Conservation (phyloP, 73 alveolate species). For the Blepharisma stoltei region DNA sequence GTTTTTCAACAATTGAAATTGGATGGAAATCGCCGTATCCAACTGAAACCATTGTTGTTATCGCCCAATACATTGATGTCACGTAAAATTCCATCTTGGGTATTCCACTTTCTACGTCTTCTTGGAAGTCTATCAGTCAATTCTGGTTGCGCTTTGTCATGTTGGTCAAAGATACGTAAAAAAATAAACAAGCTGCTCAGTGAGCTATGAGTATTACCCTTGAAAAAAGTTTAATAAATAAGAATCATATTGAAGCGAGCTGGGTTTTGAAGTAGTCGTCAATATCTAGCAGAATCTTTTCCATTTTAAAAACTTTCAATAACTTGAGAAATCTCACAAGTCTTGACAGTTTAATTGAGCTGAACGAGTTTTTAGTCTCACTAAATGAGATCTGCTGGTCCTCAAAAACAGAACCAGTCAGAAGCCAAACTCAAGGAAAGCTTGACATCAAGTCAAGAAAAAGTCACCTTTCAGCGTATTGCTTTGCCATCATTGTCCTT, state of each 20-base stretch:
- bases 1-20: conserved; percentile 55
- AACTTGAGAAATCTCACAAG: too few species aligned
- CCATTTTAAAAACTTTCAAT: too few species aligned
- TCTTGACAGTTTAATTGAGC: too few species aligned
- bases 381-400: not conserved
- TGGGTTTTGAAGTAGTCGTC: too few species aligned
- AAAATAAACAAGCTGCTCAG: too few species aligned
- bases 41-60: conserved; percentile 78
- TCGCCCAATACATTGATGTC: conserved; percentile 68
- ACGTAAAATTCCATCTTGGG: conserved; percentile 18
- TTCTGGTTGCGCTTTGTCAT: too few species aligned
- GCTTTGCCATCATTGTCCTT: conserved; percentile 41
- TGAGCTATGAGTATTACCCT: too few species aligned
- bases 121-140: conserved; percentile 23
- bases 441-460: conserved; percentile 68
- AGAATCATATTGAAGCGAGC: too few species aligned
- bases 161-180: too few species aligned
- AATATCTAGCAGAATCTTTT: too few species aligned
- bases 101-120: conserved; percentile 29
- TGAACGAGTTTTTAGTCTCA: too few species aligned
- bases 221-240: too few species aligned
- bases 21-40: conserved; percentile 91
- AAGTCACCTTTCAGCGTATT: conserved; percentile 48
- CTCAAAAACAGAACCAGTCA: conserved; percentile 23
- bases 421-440: conserved; percentile 42